Conservation (phyloP, 371 early-diverging fungal genomes). For the Zychaea mexicana region DNA sequence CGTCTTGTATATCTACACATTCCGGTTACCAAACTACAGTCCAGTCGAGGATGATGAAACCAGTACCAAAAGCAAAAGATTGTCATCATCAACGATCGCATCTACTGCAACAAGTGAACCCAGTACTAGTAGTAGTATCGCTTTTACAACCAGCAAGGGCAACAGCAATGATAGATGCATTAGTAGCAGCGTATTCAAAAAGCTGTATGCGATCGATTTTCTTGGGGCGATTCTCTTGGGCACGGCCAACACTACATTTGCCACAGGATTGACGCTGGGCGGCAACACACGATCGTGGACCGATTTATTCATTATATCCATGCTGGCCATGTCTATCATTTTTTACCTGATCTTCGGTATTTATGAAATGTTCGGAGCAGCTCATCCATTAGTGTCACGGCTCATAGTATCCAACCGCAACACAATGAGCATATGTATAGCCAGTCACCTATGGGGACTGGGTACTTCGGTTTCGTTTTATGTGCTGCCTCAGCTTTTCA, state of each 20-base stretch:
- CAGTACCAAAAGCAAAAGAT: background rate
- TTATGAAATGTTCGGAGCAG: constrained; percentile 60
- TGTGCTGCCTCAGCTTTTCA: constrained; percentile 40
- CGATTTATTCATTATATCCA: constrained; percentile 53
- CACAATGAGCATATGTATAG: constrained; percentile 26
- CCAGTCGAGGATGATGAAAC: background rate
- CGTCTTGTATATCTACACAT: constrained; percentile 26
- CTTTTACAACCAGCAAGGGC: too few species aligned
- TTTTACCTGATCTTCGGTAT: constrained; percentile 53
- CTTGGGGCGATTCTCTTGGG: constrained; percentile 52
- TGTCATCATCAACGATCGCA: too few species aligned
- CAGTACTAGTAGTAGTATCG: too few species aligned
- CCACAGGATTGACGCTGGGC: constrained; percentile 62
- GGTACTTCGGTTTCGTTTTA: constrained; percentile 29
- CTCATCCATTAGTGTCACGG: constrained; percentile 62
- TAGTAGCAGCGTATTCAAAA: constrained; percentile 13
- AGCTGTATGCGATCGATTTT: constrained; percentile 50
- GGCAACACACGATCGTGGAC: constrained; percentile 63
- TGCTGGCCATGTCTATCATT: constrained; percentile 45
- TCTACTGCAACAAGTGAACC: too few species aligned
- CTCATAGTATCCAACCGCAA: constrained; percentile 33
- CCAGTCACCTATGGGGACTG: constrained; percentile 34
- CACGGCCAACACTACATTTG: constrained; percentile 22
- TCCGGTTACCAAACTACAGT: constrained; percentile 28
- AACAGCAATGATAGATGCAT: background rate